Percentiles rank a stretch among this genome's conserved stretches.
Evolutionary conservation across 805 yeast genomes (phyloP).

Genomic region (Kluyveromyces dobzhanskii): DNA sequence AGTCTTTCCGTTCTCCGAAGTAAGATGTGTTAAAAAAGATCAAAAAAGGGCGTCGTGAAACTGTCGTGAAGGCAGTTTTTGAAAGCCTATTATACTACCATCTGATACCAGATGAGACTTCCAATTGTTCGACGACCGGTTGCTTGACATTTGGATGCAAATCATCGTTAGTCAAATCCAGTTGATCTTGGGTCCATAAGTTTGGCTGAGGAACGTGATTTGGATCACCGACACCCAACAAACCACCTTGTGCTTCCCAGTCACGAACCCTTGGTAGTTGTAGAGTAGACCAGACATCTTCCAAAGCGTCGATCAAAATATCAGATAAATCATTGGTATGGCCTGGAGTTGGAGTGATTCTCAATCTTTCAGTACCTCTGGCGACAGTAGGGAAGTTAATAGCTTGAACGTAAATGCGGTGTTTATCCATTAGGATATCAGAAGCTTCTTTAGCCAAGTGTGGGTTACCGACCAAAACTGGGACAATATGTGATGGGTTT

Average conservation of each 20-base stretch:
- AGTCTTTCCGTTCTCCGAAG: too few relatives aligned
- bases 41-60: too few relatives aligned
- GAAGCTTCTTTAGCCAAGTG: slow-evolving; percentile 86
- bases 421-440: slow-evolving; percentile 74
- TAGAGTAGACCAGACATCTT: slow-evolving; percentile 69
- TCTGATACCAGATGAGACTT: slow-evolving; percentile 58
- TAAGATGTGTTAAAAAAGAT: too few relatives aligned
- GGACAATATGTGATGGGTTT: slow-evolving; percentile 95
- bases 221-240: slow-evolving; percentile 75
- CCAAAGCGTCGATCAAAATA: slow-evolving; percentile 68
- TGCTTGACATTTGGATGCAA: slow-evolving; percentile 59
- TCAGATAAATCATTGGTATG: slow-evolving; percentile 74
- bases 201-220: slow-evolving; percentile 43
- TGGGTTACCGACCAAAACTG: slow-evolving; percentile 91
- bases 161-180: slow-evolving; percentile 51
- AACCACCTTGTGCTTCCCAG: slow-evolving; percentile 80
- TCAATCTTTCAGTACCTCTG: slow-evolving; percentile 88
- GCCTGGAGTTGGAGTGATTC: slow-evolving; percentile 99
- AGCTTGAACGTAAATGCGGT: slow-evolving; percentile 92
- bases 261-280: slow-evolving; percentile 65
- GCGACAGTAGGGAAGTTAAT: slow-evolving; percentile 98
- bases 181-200: slow-evolving; percentile 83
- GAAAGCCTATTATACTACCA: too few relatives aligned
- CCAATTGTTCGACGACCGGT: slow-evolving; percentile 55
- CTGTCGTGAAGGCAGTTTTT: background rate